phyloP scores from a whole-genome alignment of 768 basidiomycete species.

The Suillus subaureus region DNA sequence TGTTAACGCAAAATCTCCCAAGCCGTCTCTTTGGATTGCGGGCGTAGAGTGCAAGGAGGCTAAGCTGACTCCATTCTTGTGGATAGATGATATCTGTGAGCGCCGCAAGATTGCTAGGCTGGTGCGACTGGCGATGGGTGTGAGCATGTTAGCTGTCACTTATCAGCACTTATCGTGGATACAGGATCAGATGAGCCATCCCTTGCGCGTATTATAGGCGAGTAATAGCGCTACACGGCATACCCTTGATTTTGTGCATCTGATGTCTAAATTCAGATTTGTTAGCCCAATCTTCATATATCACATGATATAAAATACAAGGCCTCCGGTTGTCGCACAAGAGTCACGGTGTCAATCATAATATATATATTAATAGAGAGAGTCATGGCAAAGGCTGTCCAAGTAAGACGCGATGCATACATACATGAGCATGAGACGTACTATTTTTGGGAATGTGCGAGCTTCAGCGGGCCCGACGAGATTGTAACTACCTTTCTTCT shows the following conservation, averaged over 20 bases:
- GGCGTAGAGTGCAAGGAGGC: neutral
- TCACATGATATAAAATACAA: too few species aligned
- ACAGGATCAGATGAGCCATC: neutral
- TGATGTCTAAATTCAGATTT: too few species aligned
- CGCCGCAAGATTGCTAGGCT: neutral
- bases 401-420: neutral
- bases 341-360: too few species aligned
- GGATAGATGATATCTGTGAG: neutral
- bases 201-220: neutral
- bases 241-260: too few species aligned
- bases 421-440: neutral
- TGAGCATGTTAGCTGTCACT: neutral
- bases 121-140: neutral
- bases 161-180: neutral
- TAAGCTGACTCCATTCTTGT: neutral
- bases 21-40: conserved; percentile 11
- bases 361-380: too few species aligned
- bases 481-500: too few species aligned
- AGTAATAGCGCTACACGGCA: neutral
- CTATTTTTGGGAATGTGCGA: neutral
- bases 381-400: too few species aligned
- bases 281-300: too few species aligned
- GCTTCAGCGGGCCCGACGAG: too few species aligned
- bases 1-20: conserved; percentile 38
- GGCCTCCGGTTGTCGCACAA: neutral